Evolutionary conservation across 2,329 filamentous ascomycete species (phyloP), one percentile per base, ranked within the genome.

Genomic region (Monosporascus sp.): DNA sequence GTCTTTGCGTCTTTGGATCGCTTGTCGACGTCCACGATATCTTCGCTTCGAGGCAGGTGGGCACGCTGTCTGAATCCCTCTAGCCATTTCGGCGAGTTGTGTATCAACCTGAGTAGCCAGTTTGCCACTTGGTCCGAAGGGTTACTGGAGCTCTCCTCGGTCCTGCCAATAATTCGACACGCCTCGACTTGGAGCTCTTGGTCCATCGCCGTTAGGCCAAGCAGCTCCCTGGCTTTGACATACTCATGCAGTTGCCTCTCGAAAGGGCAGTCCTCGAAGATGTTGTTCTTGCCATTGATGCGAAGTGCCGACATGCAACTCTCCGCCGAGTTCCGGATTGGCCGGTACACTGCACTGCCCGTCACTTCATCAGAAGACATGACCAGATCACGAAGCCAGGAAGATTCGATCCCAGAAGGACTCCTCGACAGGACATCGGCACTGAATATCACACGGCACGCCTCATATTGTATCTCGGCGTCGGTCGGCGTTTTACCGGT

Each of bases 321-420:
- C 57, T 81, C 77, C 9, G 69, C 67, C 20, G 73, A 71, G 3
- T 70, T 67, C 57, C 77, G 70, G 22, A 80, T 69, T 2, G 77
- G 77, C 48, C 74, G 72, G 54, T 81, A 74, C 48, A 73, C 73
- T 14, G 79, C 80, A 53, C 71, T 70, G 39, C 70, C 68, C 7
- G 72, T 67, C 2, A 75, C 59, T 6, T 69, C 67, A 1, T 75
- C 73, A 1, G 74, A 72, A 31, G 73, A 75, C 70, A 85, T 74
- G 51, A 86, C 69, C 8, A 86, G 66, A 61, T 86, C 82, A 56
- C 79, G 77, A 50, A 86, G 73, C 83, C 83, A 86, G 2, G 75
- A 77, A 1, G 67, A 55, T 7, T 65, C 58, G 1, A 74, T 73
- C 27, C 67, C 65, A 24, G 72, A 69, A 3, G 70, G 68, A 22